Base-by-base conservation (phyloP, 2,329 filamentous ascomycete species). In the Cladosporium sp. region DNA sequence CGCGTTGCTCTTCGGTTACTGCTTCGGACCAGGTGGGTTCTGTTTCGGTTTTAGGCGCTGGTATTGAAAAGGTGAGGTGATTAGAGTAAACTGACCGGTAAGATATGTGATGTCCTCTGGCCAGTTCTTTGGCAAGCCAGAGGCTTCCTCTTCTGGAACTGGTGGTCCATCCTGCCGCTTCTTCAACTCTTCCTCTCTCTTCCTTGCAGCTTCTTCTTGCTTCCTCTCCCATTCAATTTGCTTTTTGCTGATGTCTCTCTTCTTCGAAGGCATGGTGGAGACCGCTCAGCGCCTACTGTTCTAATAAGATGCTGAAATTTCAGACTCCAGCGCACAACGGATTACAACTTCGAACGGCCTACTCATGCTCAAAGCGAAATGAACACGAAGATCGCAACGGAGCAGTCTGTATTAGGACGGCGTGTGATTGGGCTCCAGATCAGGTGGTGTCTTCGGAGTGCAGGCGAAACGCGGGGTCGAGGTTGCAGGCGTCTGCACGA, bases 21-120 rank as follows among this genome's bases (percentile, higher is more conserved):
- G 56, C 52, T 13, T 56, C 44, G 2, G 68, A 66, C 55, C 66
- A 68, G 42, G 58, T 63, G 22, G 62, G 67, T 37, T 65, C 61
- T 13, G 55, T 57, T 7, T 42, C 46, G 34, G 68, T 56, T 9
- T 63, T 55, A 37, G 56, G 38, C 2, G 65, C 4, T 28, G 22
- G 5, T 28, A 28, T 2, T 28, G 22, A 4, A 4, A 28, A 1
- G 4, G 22, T 2, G 22, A 1, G 7, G 74, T 6, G 77, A 70
- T 7, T 82, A 76, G 2, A 75, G 75, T 4, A 83, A 83, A 53
- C 85, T 79, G 7, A 81, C 72, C 77, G 63, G 55, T 57, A 10
- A 70, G 59, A 53, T 66, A 70, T 32, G 32, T 43, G 35, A 49
- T 54, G 3, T 49, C 45, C 13, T 49, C 33, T 11, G 52, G 52